Evolutionary conservation across 1,284 basidiomycete genomes (phyloP), one percentile per base, ranked within the genome.

Genomic region (Cryptococcus jaspeensis): DNA sequence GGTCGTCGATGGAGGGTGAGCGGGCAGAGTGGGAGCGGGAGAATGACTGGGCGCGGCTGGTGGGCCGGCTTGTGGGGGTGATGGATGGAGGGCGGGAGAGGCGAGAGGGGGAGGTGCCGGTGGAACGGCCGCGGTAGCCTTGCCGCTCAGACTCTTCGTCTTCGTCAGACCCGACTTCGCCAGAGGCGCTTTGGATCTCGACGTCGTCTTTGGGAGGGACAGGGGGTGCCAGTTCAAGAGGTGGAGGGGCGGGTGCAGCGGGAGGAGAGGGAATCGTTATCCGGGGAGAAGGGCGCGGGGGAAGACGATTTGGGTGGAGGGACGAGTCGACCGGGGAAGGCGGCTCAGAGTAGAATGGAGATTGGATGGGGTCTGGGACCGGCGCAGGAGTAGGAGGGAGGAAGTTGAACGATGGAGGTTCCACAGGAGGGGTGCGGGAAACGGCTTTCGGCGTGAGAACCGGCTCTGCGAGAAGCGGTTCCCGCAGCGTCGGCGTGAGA

Each of bases 361-460:
- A 60, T 12, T 48, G 25, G 16, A 43, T 55, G 7, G 66, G 60
- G 40, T 73, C 68, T 1, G 58, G 42, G 11, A 66, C 16, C 5
- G 71, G 60, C 13, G 69, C 70, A 8, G 71, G 71, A 4, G 69
- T 73, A 20, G 70, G 69, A 16, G 70, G 71, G 42, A 71, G 66
- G 18, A 70, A 48, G 18, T 57, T 58, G 45, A 65, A 55, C 15
- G 52, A 51, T 15, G 61, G 61, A 6, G 61, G 58, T 28, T 22
- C 32, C 7, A 51, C 40, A 18, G 51, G 37, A 2, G 25, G 20
- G 7, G 40, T 23, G 37, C 12, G 20, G 48, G 18, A 46, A 28
- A 28, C 13, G 25, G 25, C 43, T 52, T 55, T 47, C n/a, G 44
- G 52, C 1, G 53, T 56, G 13, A 53, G 28, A 20, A 25, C 35